These are phyloP conservation scores for Nemania bipapillata DNA, from an alignment of 2,329 filamentous ascomycete species.

Conservation along the genomic window DNA sequence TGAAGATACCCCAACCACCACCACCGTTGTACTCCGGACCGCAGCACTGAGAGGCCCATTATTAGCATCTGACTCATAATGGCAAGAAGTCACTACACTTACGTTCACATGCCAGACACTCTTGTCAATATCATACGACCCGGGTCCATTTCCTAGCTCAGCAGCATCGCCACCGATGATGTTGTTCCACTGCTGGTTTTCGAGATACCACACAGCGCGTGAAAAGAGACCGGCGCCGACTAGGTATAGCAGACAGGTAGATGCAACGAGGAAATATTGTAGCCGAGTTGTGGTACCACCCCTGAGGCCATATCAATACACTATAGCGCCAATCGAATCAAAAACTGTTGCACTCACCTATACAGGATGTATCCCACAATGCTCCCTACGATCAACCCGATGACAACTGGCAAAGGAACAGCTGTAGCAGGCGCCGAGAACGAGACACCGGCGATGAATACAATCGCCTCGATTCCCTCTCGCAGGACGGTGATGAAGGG, in stretches of 20 bases:
- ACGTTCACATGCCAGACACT: constrained; percentile 86
- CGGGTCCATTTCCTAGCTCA: constrained; percentile 68
- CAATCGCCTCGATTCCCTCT: constrained; percentile 85
- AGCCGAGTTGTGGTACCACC: constrained; percentile 73
- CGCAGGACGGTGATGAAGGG: constrained; percentile 89
- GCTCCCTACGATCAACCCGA: constrained; percentile 74
- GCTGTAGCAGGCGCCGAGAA: constrained; percentile 78
- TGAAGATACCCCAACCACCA: constrained; percentile 87
- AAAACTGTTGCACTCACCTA: constrained; percentile 65
- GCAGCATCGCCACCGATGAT: constrained; percentile 68
- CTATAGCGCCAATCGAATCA: background rate
- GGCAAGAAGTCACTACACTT: constrained; percentile 51
- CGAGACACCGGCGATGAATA: constrained; percentile 87
- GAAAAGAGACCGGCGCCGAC: constrained; percentile 86
- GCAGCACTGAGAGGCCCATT: constrained; percentile 71
- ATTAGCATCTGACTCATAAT: constrained; percentile 5
- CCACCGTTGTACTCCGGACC: constrained; percentile 77
- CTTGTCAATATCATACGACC: constrained; percentile 80
- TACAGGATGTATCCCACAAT: constrained; percentile 80
- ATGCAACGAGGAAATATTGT: constrained; percentile 82
- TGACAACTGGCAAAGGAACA: constrained; percentile 80
- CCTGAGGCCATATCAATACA: constrained; percentile 48
- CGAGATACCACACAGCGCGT: constrained; percentile 77
- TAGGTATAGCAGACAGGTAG: constrained; percentile 85
- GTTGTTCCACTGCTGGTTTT: constrained; percentile 75